A percentile compares a stretch with the other conserved stretches of the same genome.
Evolutionary conservation across 2,329 filamentous ascomycete genomes (phyloP).

Genomic region (Ophiostoma piceae): DNA sequence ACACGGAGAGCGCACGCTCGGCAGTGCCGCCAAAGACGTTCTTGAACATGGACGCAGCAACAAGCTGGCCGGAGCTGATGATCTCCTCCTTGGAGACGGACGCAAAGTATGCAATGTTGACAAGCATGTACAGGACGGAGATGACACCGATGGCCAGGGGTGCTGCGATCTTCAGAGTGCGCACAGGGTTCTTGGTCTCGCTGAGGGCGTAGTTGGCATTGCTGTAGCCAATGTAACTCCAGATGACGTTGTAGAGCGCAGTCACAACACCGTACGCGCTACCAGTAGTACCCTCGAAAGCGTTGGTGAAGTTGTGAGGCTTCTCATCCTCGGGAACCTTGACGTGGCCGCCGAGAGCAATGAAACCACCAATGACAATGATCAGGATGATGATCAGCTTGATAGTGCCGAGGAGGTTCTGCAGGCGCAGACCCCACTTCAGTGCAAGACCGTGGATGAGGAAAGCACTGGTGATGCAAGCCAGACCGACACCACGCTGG

Average conservation of each 20-base stretch:
- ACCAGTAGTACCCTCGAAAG: conserved; percentile 61
- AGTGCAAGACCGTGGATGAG: conserved; percentile 59
- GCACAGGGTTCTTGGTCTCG: conserved; percentile 61
- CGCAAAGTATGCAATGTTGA: conserved; percentile 63
- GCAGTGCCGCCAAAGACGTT: conserved; percentile 51
- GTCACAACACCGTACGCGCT: conserved; percentile 64
- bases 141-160: conserved; percentile 55
- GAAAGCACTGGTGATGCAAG: conserved; percentile 60
- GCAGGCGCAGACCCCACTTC: conserved; percentile 62
- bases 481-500: conserved; percentile 61
- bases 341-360: conserved; percentile 56
- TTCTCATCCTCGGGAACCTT: conserved; percentile 43
- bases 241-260: conserved; percentile 66
- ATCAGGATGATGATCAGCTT: conserved; percentile 62
- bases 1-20: conserved; percentile 57
- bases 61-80: conserved; percentile 45
- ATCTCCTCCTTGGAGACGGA: conserved; percentile 51
- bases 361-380: conserved; percentile 59
- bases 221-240: conserved; percentile 63
- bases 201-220: conserved; percentile 63
- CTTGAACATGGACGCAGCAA: conserved; percentile 51
- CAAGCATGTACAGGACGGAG: conserved; percentile 59
- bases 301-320: conserved; percentile 54
- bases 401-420: conserved; percentile 60
- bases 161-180: conserved; percentile 60